These are phyloP conservation scores for Microdochium bolleyi DNA, from an alignment of 2,329 filamentous ascomycete species.

Conservation along the genomic window DNA sequence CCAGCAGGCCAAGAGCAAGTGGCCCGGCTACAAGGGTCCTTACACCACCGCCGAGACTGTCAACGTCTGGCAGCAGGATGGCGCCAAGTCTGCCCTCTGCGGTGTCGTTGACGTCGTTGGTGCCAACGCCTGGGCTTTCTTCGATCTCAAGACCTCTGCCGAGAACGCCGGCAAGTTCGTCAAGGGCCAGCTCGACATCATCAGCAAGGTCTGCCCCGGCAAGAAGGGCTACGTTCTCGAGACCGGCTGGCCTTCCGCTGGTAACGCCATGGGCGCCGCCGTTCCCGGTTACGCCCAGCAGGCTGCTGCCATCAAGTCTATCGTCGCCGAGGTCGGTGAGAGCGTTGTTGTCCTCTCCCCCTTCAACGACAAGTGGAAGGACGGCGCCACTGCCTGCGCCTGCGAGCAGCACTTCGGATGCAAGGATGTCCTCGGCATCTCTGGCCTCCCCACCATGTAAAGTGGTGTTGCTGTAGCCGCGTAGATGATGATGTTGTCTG, in stretches of 20 bases:
- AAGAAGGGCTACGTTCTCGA: slow-evolving; percentile 77
- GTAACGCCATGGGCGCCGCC: slow-evolving; percentile 63
- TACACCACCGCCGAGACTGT: slow-evolving; percentile 85
- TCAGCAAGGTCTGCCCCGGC: slow-evolving; percentile 60
- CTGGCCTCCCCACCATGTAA: background rate
- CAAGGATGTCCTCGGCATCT: background rate
- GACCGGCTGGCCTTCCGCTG: slow-evolving; percentile 77
- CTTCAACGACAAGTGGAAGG: slow-evolving; percentile 78
- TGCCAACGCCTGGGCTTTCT: slow-evolving; percentile 90
- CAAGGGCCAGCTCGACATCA: slow-evolving; percentile 60
- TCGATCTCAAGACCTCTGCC: slow-evolving; percentile 64
- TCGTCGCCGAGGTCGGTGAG: slow-evolving; percentile 56
- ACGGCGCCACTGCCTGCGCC: slow-evolving; percentile 47
- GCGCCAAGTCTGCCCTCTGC: slow-evolving; percentile 57
- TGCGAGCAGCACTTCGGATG: slow-evolving; percentile 64
- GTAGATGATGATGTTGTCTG: background rate
- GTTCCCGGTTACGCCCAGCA: slow-evolving; percentile 63
- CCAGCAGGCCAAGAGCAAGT: slow-evolving; percentile 52
- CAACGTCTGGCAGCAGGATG: slow-evolving; percentile 61
- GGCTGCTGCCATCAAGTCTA: slow-evolving; percentile 61
- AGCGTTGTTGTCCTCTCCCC: slow-evolving; percentile 77
- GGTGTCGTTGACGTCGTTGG: slow-evolving; percentile 66
- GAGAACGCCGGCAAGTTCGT: slow-evolving; percentile 69
- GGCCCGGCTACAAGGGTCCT: slow-evolving; percentile 67
- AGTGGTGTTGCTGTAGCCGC: background rate